phyloP scores from a whole-genome alignment of 495 filamentous ascomycete genomes.

The Neurospora hispaniola region DNA sequence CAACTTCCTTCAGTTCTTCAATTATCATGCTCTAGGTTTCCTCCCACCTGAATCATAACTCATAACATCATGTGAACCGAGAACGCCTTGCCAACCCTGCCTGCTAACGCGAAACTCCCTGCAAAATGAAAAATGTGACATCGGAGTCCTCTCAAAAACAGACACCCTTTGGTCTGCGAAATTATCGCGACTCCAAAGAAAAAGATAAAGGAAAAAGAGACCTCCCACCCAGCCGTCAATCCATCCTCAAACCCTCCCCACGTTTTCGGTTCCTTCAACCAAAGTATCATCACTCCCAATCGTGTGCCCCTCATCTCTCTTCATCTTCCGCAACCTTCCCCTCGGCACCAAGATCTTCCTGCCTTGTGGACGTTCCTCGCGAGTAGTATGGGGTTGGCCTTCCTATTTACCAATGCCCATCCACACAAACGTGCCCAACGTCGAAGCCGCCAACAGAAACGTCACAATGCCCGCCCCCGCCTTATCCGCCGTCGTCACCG shows the following conservation, averaged over 20 bases:
- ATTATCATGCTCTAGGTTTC: background rate
- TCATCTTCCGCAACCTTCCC: background rate
- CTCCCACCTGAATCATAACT: background rate
- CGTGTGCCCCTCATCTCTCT: background rate
- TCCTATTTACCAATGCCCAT: conserved; percentile 30
- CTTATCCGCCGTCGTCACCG: conserved; percentile 48
- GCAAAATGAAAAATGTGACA: background rate
- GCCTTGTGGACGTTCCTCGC: background rate
- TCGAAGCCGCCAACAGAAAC: conserved; percentile 28
- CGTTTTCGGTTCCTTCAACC: background rate
- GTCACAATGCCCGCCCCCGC: conserved; percentile 60
- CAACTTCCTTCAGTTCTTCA: background rate
- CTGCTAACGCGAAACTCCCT: background rate
- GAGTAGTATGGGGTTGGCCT: background rate
- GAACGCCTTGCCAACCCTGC: background rate
- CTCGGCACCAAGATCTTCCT: background rate
- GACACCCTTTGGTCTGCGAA: background rate
- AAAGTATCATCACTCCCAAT: background rate
- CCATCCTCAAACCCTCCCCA: background rate
- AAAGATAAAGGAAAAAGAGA: background rate
- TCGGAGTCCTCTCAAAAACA: too few relatives aligned
- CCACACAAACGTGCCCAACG: conserved; percentile 34
- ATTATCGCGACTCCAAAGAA: background rate
- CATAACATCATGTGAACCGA: background rate
- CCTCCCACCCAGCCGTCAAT: background rate